Percentiles rank a stretch among this genome's conserved stretches.
phyloP scores from a whole-genome alignment of 129 eudicot species.

The Flaveria sonorensis region DNA sequence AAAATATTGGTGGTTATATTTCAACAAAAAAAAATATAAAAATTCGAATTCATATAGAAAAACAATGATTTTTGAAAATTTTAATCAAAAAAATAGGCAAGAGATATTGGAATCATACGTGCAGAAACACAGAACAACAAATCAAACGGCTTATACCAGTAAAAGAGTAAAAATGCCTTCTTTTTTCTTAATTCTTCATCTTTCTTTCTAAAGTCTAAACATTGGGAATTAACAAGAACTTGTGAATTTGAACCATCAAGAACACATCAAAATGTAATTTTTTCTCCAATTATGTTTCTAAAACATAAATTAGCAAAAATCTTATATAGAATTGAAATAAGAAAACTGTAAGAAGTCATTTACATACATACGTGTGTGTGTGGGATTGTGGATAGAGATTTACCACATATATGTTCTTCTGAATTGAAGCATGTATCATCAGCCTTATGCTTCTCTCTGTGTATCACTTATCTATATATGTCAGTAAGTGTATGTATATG shows the following conservation, averaged over 20 bases:
- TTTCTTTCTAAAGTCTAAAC: background rate
- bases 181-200: background rate
- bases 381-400: background rate
- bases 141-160: background rate
- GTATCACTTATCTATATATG: slow-evolving; percentile 11
- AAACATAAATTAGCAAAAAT: background rate
- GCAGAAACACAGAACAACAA: slow-evolving; percentile 13
- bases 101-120: background rate
- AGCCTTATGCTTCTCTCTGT: slow-evolving; percentile 17
- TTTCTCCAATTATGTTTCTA: background rate
- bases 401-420: slow-evolving; percentile 29
- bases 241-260: background rate
- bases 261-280: background rate
- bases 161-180: background rate
- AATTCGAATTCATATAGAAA: background rate
- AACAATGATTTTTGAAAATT: background rate
- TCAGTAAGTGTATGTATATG: background rate
- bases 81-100: slow-evolving; percentile 10
- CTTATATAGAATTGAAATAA: background rate
- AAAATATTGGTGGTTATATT: too few species aligned
- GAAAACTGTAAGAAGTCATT: background rate
- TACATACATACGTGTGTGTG: background rate
- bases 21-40: background rate
- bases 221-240: background rate
- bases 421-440: slow-evolving; percentile 20